phyloP scores from a whole-genome alignment of 768 basidiomycete species.

The Filobasidium floriforme region DNA sequence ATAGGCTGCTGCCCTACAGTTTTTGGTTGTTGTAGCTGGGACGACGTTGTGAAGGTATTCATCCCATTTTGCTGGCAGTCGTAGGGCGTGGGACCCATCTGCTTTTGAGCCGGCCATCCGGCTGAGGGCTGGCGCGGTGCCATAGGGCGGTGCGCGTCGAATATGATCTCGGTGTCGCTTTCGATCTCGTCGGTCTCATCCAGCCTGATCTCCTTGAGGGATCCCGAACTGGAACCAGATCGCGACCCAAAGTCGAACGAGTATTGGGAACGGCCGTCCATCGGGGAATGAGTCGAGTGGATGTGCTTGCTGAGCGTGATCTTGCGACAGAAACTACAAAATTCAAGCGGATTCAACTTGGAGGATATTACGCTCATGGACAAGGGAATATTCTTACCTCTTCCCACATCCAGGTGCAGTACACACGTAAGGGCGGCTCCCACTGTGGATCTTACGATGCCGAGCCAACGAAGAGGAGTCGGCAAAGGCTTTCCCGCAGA shows the following conservation, averaged over 20 bases:
- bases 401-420: conserved; percentile 32
- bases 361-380: no score
- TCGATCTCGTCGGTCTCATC: not conserved
- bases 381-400: no score
- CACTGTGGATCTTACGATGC: conserved; percentile 45
- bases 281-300: conserved; percentile 12
- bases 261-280: not conserved
- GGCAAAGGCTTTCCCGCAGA: conserved; percentile 44
- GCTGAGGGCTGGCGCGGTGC: no score
- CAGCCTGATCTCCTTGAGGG: not conserved
- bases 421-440: conserved; percentile 46
- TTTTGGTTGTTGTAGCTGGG: no score
- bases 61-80: no score
- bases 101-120: no score
- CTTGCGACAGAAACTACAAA: conserved; percentile 43
- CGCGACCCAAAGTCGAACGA: not conserved
- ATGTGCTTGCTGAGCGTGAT: conserved; percentile 47
- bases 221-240: not conserved
- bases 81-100: no score
- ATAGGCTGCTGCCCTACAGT: no score
- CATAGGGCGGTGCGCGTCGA: not conserved
- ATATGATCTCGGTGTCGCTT: not conserved
- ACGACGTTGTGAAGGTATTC: no score
- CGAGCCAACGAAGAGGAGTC: conserved; percentile 46
- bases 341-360: no score